Base-by-base conservation (phyloP, 2,329 filamentous ascomycete species). In the Penicillium sp. region DNA sequence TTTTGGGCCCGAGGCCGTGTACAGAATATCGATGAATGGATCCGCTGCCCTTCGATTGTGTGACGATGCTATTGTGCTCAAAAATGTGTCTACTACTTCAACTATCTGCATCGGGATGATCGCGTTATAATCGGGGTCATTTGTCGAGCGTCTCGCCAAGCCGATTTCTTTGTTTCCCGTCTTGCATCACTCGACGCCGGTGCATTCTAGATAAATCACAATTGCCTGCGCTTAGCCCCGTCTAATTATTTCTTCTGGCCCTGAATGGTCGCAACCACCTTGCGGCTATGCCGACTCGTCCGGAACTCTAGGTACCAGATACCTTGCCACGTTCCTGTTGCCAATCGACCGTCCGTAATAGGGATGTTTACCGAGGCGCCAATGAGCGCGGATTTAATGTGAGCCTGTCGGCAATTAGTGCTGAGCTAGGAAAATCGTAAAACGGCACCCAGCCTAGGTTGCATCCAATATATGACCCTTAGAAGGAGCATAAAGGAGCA, bases 241-340 rank as follows among this genome's bases (percentile, higher is more conserved):
- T 35, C 46, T 8, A 66, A 57, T 73, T 66, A 74, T 7, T 56
- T 62, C 76, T 83, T 85, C 77, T 97, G 89, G 40, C 93, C 94
- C 74, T 97, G 92, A 58, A 97, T 95, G 1, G 94, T 97, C 50
- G 93, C 93, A 58, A 99, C 87, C 11, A 97, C 83, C 70, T 85
- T 89, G 67, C 94, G 83, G 60, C 84, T 80, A 74, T 97, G 92
- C 74, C 84, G 90, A 63, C 78, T 78, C 3, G 79, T 82, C 53
- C 93, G 82, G 71, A 97, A 97, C 75, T 97, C 94, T 61, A 97
- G 77, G 73, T 95, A 96, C 89, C 90, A 97, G 56, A 97, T 93
- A 0, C 94, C 85, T 61, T 79, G 77, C 78, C 78, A 80, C 14
- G 84, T 87, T 1, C 84, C 84, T 14, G 80, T 84, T 9, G 78